Conservation (phyloP, 352 stramenopile genomes). For the Phytophthora pisi region DNA sequence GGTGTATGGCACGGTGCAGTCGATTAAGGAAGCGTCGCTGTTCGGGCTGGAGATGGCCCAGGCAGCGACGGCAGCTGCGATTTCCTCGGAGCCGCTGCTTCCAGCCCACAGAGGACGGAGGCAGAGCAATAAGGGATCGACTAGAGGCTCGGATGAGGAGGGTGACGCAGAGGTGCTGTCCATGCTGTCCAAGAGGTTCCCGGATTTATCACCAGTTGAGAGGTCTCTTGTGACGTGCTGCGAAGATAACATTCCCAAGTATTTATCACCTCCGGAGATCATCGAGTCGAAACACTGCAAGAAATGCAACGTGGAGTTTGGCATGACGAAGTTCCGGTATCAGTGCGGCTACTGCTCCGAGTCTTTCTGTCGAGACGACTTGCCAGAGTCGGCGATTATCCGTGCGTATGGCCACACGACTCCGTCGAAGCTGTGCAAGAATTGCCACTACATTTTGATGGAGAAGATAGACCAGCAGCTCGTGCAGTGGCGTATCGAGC, state of each 20-base stretch:
- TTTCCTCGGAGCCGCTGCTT: constrained; percentile 55
- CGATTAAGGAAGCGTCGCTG: constrained; percentile 78
- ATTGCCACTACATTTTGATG: constrained; percentile 71
- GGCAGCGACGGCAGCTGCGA: constrained; percentile 64
- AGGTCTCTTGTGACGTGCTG: constrained; percentile 78
- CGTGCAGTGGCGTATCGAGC: constrained; percentile 79
- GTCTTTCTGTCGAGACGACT: constrained; percentile 77
- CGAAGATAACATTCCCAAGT: constrained; percentile 46
- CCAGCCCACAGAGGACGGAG: constrained; percentile 17
- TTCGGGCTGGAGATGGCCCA: constrained; percentile 77
- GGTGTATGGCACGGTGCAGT: constrained; percentile 71
- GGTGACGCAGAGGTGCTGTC: constrained; percentile 54
- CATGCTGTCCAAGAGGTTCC: constrained; percentile 80
- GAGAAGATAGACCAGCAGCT: constrained; percentile 83
- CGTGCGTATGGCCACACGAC: constrained; percentile 70
- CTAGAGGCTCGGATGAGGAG: constrained; percentile 22
- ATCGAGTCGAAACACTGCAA: constrained; percentile 71
- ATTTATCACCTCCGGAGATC: constrained; percentile 68
- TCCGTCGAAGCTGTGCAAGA: constrained; percentile 69
- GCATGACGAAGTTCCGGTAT: constrained; percentile 85
- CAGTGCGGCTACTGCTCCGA: constrained; percentile 84
- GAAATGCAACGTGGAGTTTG: constrained; percentile 71
- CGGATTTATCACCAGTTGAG: constrained; percentile 74
- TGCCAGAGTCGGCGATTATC: constrained; percentile 62
- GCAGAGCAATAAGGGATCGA: constrained; percentile 2